Evolutionary conservation across 2,329 filamentous ascomycete genomes (phyloP).

Genomic region (Colletotrichum aenigma): DNA sequence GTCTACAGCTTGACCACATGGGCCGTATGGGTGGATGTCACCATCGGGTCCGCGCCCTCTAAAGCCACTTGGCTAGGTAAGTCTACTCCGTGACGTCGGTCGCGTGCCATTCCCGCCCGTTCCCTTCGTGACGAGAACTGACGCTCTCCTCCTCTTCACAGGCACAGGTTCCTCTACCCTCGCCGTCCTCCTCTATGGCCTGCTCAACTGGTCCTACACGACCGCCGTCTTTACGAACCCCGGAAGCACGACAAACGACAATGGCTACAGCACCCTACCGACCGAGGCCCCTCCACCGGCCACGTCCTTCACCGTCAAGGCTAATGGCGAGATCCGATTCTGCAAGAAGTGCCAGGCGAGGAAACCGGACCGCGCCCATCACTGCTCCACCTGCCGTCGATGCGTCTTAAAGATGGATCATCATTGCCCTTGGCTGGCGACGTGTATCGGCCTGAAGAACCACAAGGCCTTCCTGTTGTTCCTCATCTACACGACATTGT

Average conservation of each 20-base stretch:
- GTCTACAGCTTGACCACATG: constrained; percentile 91
- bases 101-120: neutral
- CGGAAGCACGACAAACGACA: constrained; percentile 69
- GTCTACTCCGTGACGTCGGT: constrained; percentile 22
- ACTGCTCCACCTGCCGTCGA: constrained; percentile 92
- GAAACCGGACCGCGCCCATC: constrained; percentile 95
- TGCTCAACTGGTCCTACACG: constrained; percentile 90
- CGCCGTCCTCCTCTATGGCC: constrained; percentile 73
- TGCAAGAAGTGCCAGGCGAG: constrained; percentile 97
- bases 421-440: constrained; percentile 97
- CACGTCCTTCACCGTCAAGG: constrained; percentile 89
- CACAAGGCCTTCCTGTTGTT: constrained; percentile 97
- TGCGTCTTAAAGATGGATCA: constrained; percentile 99
- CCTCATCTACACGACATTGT: constrained; percentile 84
- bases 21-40: constrained; percentile 87
- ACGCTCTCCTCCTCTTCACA: constrained; percentile 29
- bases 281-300: constrained; percentile 66
- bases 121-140: constrained; percentile 21
- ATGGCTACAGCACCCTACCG: constrained; percentile 81
- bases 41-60: constrained; percentile 65
- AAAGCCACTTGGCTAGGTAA: constrained; percentile 63
- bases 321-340: constrained; percentile 83
- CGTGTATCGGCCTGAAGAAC: constrained; percentile 91
- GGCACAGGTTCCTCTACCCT: constrained; percentile 62
- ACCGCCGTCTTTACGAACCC: constrained; percentile 92